Percentiles rank a stretch among this genome's conserved stretches.
These are phyloP conservation scores for Cryptosporidium tyzzeri DNA, from an alignment of 169 alveolate genomes.

Conservation along the genomic window DNA sequence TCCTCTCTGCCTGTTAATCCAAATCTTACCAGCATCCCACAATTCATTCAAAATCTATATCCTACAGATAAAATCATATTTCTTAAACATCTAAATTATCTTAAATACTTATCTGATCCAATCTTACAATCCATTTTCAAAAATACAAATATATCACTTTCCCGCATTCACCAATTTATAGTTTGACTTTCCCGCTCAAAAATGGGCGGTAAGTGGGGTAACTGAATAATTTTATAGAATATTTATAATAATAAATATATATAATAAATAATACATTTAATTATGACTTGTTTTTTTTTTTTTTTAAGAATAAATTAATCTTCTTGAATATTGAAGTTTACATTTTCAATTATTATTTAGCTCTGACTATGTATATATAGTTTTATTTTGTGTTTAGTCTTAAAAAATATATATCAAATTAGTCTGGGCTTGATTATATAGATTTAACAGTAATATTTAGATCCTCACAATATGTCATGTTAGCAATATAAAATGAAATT, in stretches of 20 bases:
- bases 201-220: neutral
- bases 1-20: neutral
- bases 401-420: no score
- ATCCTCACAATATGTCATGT: no score
- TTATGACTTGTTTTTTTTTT: neutral
- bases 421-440: no score
- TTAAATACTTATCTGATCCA: conserved; percentile 57
- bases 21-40: conserved; percentile 25
- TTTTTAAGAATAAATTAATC: no score
- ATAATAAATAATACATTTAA: no score
- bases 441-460: no score
- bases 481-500: neutral
- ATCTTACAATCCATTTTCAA: conserved; percentile 45
- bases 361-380: no score
- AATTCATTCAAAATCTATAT: conserved; percentile 19
- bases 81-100: conserved; percentile 2
- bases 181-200: conserved; percentile 42
- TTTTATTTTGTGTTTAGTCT: no score
- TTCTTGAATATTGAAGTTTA: neutral
- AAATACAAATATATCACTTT: conserved; percentile 10
- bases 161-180: conserved; percentile 25
- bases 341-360: neutral
- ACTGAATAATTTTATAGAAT: neutral
- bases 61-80: conserved; percentile 47
- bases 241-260: no score